Percentiles rank a stretch among this genome's conserved stretches.
phyloP scores from a whole-genome alignment of 371 early-diverging fungal genomes.

The Blakeslea trispora region DNA sequence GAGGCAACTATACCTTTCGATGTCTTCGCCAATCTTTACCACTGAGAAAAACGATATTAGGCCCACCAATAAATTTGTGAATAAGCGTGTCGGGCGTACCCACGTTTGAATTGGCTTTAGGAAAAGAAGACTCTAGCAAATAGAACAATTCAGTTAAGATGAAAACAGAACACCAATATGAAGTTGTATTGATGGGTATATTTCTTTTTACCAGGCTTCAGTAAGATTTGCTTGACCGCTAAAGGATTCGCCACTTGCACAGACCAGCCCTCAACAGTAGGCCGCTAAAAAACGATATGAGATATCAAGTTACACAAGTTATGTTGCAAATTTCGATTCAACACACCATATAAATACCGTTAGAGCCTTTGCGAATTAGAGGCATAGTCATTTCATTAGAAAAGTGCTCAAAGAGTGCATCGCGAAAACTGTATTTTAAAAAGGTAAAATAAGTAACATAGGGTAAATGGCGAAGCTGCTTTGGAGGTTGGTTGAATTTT shows the following conservation, averaged over 20 bases:
- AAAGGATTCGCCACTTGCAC: conserved; percentile 16
- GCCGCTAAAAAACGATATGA: conserved; percentile 1
- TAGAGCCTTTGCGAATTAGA: neutral
- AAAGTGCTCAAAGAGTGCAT: conserved; percentile 14
- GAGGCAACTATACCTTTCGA: conserved; percentile 36
- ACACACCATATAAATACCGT: conserved; percentile 10
- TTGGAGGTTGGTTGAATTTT: conserved; percentile 13
- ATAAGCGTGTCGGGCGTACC: conserved; percentile 21
- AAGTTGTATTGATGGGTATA: too few species aligned
- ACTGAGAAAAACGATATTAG: conserved; percentile 30
- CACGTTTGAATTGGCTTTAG: conserved; percentile 15
- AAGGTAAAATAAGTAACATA: conserved; percentile 10
- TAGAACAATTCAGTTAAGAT: neutral
- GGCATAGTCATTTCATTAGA: conserved; percentile 14
- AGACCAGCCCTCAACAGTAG: conserved; percentile 10
- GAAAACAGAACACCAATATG: neutral
- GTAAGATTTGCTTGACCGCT: conserved; percentile 12
- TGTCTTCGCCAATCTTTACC: conserved; percentile 35
- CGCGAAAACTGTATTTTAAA: conserved; percentile 7
- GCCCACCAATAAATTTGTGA: conserved; percentile 22
- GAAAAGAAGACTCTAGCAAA: conserved; percentile 16
- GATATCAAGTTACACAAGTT: neutral
- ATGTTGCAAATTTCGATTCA: neutral
- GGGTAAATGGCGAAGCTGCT: conserved; percentile 11
- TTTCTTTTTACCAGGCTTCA: conserved; percentile 18